phyloP scores from a whole-genome alignment of 2,329 filamentous ascomycete genomes.

The Madurella fahalii region DNA sequence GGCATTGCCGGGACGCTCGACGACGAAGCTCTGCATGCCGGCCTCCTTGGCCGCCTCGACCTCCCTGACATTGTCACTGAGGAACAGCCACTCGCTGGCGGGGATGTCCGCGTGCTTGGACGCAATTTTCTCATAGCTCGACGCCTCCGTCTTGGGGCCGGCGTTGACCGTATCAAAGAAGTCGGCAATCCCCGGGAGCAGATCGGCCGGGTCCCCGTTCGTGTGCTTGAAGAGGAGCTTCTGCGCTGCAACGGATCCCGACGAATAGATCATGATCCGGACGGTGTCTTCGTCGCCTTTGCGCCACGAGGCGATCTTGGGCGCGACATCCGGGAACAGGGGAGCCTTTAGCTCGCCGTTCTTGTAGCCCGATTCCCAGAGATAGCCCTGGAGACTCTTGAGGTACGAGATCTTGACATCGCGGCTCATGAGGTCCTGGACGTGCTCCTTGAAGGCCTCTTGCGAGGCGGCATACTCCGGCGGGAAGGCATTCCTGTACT shows the following conservation, averaged over 20 bases:
- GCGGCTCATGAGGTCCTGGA: slow-evolving; percentile 63
- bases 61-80: slow-evolving; percentile 74
- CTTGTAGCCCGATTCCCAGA: slow-evolving; percentile 72
- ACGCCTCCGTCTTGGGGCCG: slow-evolving; percentile 63
- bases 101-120: slow-evolving; percentile 42
- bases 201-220: slow-evolving; percentile 53
- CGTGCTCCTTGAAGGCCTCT: slow-evolving; percentile 59
- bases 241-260: slow-evolving; percentile 75
- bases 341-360: slow-evolving; percentile 66
- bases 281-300: slow-evolving; percentile 39
- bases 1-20: slow-evolving; percentile 67
- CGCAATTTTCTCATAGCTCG: slow-evolving; percentile 65
- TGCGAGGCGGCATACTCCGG: slow-evolving; percentile 56
- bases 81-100: slow-evolving; percentile 62
- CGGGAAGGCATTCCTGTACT: slow-evolving; percentile 69
- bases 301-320: slow-evolving; percentile 55
- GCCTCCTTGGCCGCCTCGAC: slow-evolving; percentile 58
- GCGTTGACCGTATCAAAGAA: slow-evolving; percentile 82
- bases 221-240: slow-evolving; percentile 73
- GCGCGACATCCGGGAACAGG: slow-evolving; percentile 70
- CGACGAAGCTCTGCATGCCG: slow-evolving; percentile 60
- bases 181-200: slow-evolving; percentile 55
- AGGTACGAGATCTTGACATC: slow-evolving; percentile 75
- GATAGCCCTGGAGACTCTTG: slow-evolving; percentile 74
- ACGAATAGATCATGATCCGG: slow-evolving; percentile 73